Evolutionary conservation across 2,329 filamentous ascomycete genomes (phyloP).

Genomic region (Trichothecium sympodiale): DNA sequence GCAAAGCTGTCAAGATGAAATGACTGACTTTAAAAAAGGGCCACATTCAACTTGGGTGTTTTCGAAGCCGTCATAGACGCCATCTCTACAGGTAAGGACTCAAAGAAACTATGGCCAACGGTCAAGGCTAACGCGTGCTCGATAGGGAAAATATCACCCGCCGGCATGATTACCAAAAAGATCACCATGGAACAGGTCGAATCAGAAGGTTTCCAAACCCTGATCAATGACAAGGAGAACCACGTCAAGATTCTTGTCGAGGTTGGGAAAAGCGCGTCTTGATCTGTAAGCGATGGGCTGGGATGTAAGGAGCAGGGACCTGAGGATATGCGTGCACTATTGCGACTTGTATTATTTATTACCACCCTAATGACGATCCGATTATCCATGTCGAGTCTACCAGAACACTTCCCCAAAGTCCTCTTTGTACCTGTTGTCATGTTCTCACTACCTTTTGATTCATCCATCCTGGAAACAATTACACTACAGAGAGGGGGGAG

Average conservation of each 20-base stretch:
- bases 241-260: slow-evolving; percentile 54
- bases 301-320: no score
- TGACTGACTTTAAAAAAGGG: slow-evolving; percentile 31
- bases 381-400: no score
- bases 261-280: slow-evolving; percentile 7
- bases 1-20: slow-evolving; percentile 34
- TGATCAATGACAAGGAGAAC: slow-evolving; percentile 48
- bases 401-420: no score
- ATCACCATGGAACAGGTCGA: slow-evolving; percentile 45
- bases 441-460: no score
- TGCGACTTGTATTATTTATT: no score
- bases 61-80: slow-evolving; percentile 46
- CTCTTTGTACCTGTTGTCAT: no score
- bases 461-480: no score
- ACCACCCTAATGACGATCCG: no score
- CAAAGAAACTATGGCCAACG: not conserved
- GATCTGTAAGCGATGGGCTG: no score
- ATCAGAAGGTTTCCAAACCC: slow-evolving; percentile 42
- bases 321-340: no score
- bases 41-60: slow-evolving; percentile 23
- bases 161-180: slow-evolving; percentile 49
- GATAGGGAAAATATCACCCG: slow-evolving; percentile 36
- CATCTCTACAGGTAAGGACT: slow-evolving; percentile 15
- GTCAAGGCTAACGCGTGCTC: slow-evolving; percentile 6
- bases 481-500: no score